Evolutionary conservation across 345 rosid genomes (phyloP).

Genomic region (Arabidopsis thaliana): TAIR10.1 NC_003070.9:28627501-28628000

Average conservation of each 20-base stretch:
- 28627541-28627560: not conserved
- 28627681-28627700: too few species aligned
- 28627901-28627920: constrained; percentile 1
- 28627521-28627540: not conserved
- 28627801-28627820: not conserved
- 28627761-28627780: not conserved
- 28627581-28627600: not conserved
- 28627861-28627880: constrained; percentile 15
- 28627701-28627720: too few species aligned
- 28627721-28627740: too few species aligned
- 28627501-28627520: not conserved
- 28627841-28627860: not conserved
- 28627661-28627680: too few species aligned
- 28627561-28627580: not conserved
- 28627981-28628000: not conserved
- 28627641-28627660: too few species aligned
- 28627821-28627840: too few species aligned
- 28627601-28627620: too few species aligned
- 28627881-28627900: not conserved
- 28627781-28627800: not conserved
- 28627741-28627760: too few species aligned
- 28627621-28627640: too few species aligned
- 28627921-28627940: not conserved
- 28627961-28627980: constrained; percentile 35
- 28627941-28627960: not conserved